Conservation (phyloP, 2,329 filamentous ascomycete species). For the Phialemoniopsis sp. region DNA sequence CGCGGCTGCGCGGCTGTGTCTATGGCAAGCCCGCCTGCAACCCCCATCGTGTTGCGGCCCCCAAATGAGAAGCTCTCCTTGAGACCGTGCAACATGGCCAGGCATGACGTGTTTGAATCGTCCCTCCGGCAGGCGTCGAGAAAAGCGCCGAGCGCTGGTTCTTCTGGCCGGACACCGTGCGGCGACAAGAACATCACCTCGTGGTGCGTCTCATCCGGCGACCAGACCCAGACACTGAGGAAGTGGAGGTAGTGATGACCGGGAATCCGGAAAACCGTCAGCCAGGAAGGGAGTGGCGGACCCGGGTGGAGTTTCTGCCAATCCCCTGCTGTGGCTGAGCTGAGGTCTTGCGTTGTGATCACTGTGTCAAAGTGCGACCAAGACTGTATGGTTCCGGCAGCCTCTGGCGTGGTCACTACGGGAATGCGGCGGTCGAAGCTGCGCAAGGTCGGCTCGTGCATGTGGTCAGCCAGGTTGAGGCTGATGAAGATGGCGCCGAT, state of each 20-base stretch:
- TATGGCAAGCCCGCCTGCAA: not conserved
- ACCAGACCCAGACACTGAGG: not conserved
- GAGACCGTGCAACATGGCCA: not conserved
- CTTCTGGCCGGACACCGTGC: not conserved
- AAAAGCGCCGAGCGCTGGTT: not conserved
- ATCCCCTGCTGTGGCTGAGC: not conserved
- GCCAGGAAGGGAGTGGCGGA: not conserved
- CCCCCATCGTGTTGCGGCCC: not conserved
- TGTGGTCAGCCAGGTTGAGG: constrained; percentile 5
- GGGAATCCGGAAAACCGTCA: not conserved
- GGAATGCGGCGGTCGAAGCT: not conserved
- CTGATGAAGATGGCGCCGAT: constrained; percentile 6
- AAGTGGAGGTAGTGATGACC: not conserved
- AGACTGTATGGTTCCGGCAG: not conserved
- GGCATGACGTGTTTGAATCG: not conserved
- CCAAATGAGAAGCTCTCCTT: not conserved
- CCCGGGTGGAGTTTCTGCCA: not conserved
- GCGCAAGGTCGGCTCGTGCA: constrained; percentile 2
- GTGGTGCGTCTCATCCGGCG: not conserved
- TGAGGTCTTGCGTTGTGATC: not conserved
- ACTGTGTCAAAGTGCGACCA: constrained; percentile 4
- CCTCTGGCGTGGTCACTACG: constrained; percentile 1
- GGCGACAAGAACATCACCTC: not conserved
- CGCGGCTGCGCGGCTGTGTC: not conserved
- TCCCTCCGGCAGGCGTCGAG: not conserved